Conservation (phyloP, 1,139 yeast species). For the Yamadazyma mexicana region DNA sequence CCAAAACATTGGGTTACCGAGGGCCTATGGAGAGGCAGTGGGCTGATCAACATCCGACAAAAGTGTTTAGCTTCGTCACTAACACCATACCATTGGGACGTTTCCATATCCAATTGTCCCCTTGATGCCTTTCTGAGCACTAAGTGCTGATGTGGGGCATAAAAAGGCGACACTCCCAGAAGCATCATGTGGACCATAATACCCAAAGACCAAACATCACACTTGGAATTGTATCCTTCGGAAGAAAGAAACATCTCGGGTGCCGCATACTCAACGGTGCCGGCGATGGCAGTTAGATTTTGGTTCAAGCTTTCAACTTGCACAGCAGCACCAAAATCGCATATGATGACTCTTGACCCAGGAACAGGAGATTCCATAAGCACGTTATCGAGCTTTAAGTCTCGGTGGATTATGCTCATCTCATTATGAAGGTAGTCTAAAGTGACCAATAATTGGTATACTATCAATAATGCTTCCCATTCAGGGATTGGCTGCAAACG, state of each 20-base stretch:
- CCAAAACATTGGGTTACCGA: slow-evolving; percentile 24
- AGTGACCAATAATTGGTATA: slow-evolving; percentile 56
- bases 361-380: slow-evolving; percentile 52
- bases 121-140: slow-evolving; percentile 39
- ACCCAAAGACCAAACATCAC: slow-evolving; percentile 72
- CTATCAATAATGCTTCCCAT: slow-evolving; percentile 52
- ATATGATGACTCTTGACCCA: slow-evolving; percentile 51
- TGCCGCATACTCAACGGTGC: slow-evolving; percentile 69
- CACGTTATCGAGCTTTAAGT: slow-evolving; percentile 53
- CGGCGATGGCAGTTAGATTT: slow-evolving; percentile 58
- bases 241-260: slow-evolving; percentile 43
- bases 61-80: background rate
- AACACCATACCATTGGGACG: slow-evolving; percentile 35
- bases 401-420: slow-evolving; percentile 21
- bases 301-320: slow-evolving; percentile 15
- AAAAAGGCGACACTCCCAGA: slow-evolving; percentile 64
- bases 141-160: slow-evolving; percentile 36
- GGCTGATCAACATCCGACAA: background rate
- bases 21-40: slow-evolving; percentile 37
- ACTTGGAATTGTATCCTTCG: slow-evolving; percentile 51
- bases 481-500: slow-evolving; percentile 47
- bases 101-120: slow-evolving; percentile 42
- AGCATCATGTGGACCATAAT: slow-evolving; percentile 55
- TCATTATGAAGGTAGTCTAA: slow-evolving; percentile 49
- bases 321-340: slow-evolving; percentile 71